phyloP scores from a whole-genome alignment of 768 basidiomycete genomes.

The Hysterangium stoloniferum region DNA sequence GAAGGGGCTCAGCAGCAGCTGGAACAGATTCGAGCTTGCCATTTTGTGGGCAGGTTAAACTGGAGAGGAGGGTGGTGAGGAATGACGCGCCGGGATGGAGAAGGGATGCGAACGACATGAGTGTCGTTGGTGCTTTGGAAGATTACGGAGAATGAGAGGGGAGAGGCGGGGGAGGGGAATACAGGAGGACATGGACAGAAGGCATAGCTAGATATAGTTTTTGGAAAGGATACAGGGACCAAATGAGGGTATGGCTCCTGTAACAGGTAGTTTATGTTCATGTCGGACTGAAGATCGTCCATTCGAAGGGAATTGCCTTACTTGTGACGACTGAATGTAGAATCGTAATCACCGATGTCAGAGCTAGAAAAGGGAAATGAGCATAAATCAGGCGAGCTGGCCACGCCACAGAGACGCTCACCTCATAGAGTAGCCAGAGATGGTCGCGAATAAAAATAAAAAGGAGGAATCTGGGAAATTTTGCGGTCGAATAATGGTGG shows the following conservation, averaged over 20 bases:
- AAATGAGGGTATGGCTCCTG: neutral
- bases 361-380: too few relatives aligned
- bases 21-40: neutral
- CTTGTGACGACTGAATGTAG: neutral
- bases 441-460: too few relatives aligned
- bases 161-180: neutral
- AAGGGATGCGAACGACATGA: neutral
- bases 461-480: too few relatives aligned
- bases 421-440: too few relatives aligned
- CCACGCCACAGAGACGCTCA: too few relatives aligned
- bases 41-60: neutral
- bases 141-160: neutral
- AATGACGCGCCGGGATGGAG: neutral
- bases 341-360: constrained; percentile 2
- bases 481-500: too few relatives aligned
- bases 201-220: neutral
- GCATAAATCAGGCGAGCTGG: too few relatives aligned
- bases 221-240: neutral
- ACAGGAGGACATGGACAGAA: neutral
- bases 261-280: neutral
- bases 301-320: neutral
- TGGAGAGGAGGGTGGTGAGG: neutral
- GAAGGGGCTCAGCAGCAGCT: neutral
- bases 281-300: neutral
- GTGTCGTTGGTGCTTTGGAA: neutral